Base-by-base conservation (phyloP, 352 stramenopile genomes). In the Peronospora tabacina region DNA sequence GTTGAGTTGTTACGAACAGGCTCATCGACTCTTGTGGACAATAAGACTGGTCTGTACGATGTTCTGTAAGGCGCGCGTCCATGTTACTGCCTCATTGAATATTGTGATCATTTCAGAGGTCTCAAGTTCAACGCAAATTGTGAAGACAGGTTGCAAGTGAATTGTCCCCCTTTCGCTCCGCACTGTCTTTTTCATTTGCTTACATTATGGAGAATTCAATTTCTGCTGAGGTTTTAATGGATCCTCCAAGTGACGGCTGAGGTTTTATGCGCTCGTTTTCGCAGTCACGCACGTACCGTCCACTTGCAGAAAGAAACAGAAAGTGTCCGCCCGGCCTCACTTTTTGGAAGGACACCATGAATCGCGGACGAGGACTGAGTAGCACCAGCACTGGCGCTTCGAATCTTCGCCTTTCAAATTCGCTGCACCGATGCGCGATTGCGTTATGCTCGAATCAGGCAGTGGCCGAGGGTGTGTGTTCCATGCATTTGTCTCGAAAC, bases 381-480 rank as follows among this genome's bases (percentile, higher is more conserved):
- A 51, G 22, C 36, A 53, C 13, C 47, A 24, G 52, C 34, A 20
- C n/a, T 19, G 36, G 45, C 49, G 45, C 45, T 15, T 30, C 43
- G 28, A 61, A 55, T 50, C 47, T 46, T 12, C 60, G 61, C 32
- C 35, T 68, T 35, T 62, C 59, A 36, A 84, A 71, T 63, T 82
- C 72, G 24, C 72, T 90, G 17, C 79, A 90, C 49, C 77, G 80
- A 24, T 91, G 80, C 57, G 76, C 72, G 22, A 81, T 91, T 50
- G 75, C 72, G 32, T 59, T 91, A 13, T 91, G 80, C 68, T 82
- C 80, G 7, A 81, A 89, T 55, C 74, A 82, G 12, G 77, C 80
- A 12, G 73, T 87, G 30, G 75, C 80, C 8, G 69, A 89, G 44
- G 75, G 77, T 29, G 76, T 91, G 15, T 91, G 80, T 53, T 68